Evolutionary conservation across 495 filamentous ascomycete genomes (phyloP), one percentile per base, ranked within the genome.

Genomic region (Trichoderma orchidacearum): DNA sequence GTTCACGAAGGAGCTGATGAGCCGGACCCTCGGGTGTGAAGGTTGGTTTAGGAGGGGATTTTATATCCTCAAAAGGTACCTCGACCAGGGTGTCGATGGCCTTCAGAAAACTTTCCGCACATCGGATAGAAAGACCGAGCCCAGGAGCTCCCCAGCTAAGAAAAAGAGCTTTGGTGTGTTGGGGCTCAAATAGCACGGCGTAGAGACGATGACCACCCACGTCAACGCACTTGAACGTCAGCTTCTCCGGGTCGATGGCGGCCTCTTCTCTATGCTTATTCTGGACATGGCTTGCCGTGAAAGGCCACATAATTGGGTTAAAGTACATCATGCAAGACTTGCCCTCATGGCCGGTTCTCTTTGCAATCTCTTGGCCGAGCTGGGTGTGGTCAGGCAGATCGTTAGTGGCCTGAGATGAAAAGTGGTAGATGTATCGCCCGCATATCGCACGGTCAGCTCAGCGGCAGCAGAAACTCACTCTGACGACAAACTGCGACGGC

Each of bases 111-210:
- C 61, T 58, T 53, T 70, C 73, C 0, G 72, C 70, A 1, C 72
- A 50, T 4, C 76, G 54, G 2, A 66, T 63, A 8, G 65, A 66
- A 12, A 78, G 59, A 3, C 72, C 75, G 0, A 60, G 28, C 5
- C 76, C 76, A 6, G 64, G 58, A 53, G 69, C 63, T 30, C 61
- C 57, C 75, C 75, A 77, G 31, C 69, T 62, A 2, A 67, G 68
- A 12, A 69, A 56, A 5, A 69, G 61, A 5, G 62, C 63, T 3
- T 59, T 55, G 13, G 54, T 52, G 28, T 67, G 66, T 3, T 23
- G 23, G 1, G 53, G 7, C 1, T 74, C 72, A 56, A 68, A 72
- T 29, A 62, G 58, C 21, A 75, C 62, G 3, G 64, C 63, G 35
- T 68, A 77, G 3, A 75, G 34, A 11, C 74, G 52, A 13, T 70